These are phyloP conservation scores for Talaromyces marneffei DNA, from an alignment of 2,329 filamentous ascomycete genomes.

Conservation along the genomic window DNA sequence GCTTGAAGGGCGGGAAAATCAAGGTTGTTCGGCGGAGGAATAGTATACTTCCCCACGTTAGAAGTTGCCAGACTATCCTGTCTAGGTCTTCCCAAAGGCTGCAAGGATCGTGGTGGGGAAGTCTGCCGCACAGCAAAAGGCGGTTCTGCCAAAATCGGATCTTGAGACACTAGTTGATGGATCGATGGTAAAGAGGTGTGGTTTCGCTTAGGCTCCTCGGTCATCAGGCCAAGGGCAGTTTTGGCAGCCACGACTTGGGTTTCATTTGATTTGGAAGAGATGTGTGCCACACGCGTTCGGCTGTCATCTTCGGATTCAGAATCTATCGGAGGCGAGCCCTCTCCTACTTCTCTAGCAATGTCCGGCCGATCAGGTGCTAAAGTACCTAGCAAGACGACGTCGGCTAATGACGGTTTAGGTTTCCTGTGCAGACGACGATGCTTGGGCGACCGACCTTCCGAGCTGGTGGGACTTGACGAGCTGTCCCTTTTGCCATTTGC, in stretches of 20 bases:
- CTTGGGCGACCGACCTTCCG: constrained; percentile 32
- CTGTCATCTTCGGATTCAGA: constrained; percentile 25
- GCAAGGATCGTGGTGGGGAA: background rate
- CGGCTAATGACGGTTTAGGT: constrained; percentile 45
- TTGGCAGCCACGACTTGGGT: background rate
- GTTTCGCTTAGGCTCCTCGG: background rate
- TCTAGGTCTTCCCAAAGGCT: background rate
- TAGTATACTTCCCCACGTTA: constrained; percentile 29
- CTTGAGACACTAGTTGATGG: constrained; percentile 1
- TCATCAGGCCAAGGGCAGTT: background rate
- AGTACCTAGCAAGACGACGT: constrained; percentile 61
- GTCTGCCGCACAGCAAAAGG: background rate
- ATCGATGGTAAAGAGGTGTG: constrained; percentile 8
- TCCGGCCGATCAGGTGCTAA: constrained; percentile 62
- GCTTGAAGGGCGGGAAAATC: constrained; percentile 38
- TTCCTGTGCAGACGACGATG: constrained; percentile 21
- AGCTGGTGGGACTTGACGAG: constrained; percentile 27
- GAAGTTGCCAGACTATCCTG: constrained; percentile 25
- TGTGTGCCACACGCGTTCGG: background rate
- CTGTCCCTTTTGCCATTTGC: constrained; percentile 21
- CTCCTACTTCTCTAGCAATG: constrained; percentile 54
- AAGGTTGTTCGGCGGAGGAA: constrained; percentile 27
- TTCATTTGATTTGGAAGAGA: background rate
- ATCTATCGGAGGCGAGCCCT: constrained; percentile 41
- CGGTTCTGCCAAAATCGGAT: background rate